Conservation (phyloP, 768 basidiomycete genomes). For the Xerocomellus intermedius region DNA sequence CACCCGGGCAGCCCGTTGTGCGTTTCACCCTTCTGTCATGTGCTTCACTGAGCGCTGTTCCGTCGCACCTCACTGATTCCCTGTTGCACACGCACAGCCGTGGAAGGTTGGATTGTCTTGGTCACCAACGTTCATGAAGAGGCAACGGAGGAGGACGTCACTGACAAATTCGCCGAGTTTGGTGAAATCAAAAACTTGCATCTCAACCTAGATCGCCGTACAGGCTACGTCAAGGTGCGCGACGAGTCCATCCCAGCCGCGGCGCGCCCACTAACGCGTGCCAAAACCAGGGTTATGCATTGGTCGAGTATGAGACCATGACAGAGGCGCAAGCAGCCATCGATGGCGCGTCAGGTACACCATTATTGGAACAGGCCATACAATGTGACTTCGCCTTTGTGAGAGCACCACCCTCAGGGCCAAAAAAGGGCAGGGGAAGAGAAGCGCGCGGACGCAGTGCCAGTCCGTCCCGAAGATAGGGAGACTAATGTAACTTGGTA, state of each 20-base stretch:
- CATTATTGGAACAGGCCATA: slow-evolving; percentile 80
- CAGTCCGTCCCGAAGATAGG: slow-evolving; percentile 65
- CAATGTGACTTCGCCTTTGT: slow-evolving; percentile 94
- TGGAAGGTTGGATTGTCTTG: slow-evolving; percentile 98
- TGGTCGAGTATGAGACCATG: slow-evolving; percentile 97
- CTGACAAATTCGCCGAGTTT: slow-evolving; percentile 94
- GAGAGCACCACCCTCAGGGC: slow-evolving; percentile 76
- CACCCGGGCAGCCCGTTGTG: slow-evolving; percentile 83
- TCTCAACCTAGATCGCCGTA: slow-evolving; percentile 93
- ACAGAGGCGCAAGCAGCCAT: slow-evolving; percentile 93
- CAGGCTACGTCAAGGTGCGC: slow-evolving; percentile 95
- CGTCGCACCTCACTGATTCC: slow-evolving; percentile 6
- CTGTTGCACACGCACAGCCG: slow-evolving; percentile 52
- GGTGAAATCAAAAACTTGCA: slow-evolving; percentile 98
- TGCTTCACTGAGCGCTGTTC: slow-evolving; percentile 3
- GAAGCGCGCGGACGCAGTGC: slow-evolving; percentile 71
- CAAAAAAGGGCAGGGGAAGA: slow-evolving; percentile 70
- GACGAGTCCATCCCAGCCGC: background rate
- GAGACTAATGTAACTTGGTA: slow-evolving; percentile 8
- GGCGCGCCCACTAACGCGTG: background rate
- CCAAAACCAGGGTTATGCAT: slow-evolving; percentile 79
- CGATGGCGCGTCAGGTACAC: slow-evolving; percentile 80
- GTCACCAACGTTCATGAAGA: slow-evolving; percentile 98
- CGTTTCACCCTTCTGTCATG: slow-evolving; percentile 33
- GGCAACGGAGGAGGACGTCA: slow-evolving; percentile 95